phyloP scores from a whole-genome alignment of 352 stramenopile species.

The Globisporangium yorkense region DNA sequence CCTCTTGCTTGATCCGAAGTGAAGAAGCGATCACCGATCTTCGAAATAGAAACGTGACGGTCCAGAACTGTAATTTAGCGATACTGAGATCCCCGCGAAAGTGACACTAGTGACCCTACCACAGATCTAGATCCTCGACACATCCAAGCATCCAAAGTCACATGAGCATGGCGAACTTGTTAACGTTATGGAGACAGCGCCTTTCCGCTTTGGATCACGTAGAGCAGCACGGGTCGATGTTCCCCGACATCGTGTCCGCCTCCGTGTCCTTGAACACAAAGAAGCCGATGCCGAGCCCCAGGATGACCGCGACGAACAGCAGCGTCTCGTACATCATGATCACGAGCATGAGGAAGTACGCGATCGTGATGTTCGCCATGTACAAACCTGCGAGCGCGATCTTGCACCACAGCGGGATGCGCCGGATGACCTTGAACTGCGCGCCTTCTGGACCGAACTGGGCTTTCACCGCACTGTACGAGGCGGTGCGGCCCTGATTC shows the following conservation, averaged over 20 bases:
- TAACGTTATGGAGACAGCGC: background rate
- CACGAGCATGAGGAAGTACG: slow-evolving; percentile 83
- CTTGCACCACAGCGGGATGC: slow-evolving; percentile 64
- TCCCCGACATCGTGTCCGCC: slow-evolving; percentile 53
- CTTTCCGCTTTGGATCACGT: slow-evolving; percentile 24
- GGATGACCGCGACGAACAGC: slow-evolving; percentile 72
- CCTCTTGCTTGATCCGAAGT: background rate
- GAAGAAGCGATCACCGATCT: too few species aligned
- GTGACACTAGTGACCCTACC: background rate
- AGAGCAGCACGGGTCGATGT: slow-evolving; percentile 75
- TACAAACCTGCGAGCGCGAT: slow-evolving; percentile 54
- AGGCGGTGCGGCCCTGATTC: slow-evolving; percentile 1
- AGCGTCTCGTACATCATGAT: slow-evolving; percentile 84
- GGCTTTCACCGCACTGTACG: slow-evolving; percentile 19
- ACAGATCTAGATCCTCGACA: too few species aligned
- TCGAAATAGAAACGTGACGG: too few species aligned
- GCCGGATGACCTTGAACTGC: slow-evolving; percentile 40
- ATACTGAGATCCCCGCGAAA: background rate
- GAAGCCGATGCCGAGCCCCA: slow-evolving; percentile 69
- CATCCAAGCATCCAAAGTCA: too few species aligned
- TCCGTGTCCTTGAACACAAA: slow-evolving; percentile 83
- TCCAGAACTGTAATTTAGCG: too few species aligned
- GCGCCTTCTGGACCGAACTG: slow-evolving; percentile 13
- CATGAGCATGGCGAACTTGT: background rate
- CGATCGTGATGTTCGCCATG: slow-evolving; percentile 70